These are phyloP conservation scores for Acer negundo DNA, from an alignment of 345 rosid genomes.

Conservation along the genomic window DNA sequence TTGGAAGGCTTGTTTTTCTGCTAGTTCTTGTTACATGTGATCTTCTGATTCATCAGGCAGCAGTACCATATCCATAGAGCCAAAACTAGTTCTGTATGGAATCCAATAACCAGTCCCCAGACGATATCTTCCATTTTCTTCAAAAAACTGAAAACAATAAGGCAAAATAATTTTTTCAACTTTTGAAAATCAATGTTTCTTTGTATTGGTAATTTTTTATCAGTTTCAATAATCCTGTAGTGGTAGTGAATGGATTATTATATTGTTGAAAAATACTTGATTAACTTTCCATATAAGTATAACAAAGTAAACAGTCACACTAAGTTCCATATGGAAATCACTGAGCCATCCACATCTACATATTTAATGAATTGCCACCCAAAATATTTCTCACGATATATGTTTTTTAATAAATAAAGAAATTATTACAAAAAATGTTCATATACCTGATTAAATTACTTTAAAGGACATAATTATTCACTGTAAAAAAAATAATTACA, in stretches of 20 bases:
- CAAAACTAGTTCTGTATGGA: conserved; percentile 73
- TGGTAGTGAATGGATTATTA: background rate
- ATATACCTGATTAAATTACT: too few species aligned
- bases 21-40: conserved; percentile 25
- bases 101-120: conserved; percentile 75
- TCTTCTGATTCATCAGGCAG: conserved; percentile 64
- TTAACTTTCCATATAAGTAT: background rate
- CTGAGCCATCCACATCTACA: background rate
- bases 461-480: too few species aligned
- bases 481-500: too few species aligned
- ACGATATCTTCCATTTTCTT: background rate
- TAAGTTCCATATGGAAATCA: background rate
- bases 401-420: too few species aligned
- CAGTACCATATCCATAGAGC: conserved; percentile 49
- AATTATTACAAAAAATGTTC: too few species aligned
- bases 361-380: too few species aligned
- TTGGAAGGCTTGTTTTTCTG: conserved; percentile 81
- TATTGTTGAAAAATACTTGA: background rate
- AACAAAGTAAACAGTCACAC: background rate
- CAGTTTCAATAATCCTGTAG: background rate
- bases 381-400: too few species aligned
- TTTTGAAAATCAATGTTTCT: background rate
- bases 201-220: background rate
- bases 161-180: background rate
- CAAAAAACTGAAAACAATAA: background rate